Evolutionary conservation across 179 eudicot genomes (phyloP), one percentile per base, ranked within the genome.

Genomic region (Nepenthes alata): DNA sequence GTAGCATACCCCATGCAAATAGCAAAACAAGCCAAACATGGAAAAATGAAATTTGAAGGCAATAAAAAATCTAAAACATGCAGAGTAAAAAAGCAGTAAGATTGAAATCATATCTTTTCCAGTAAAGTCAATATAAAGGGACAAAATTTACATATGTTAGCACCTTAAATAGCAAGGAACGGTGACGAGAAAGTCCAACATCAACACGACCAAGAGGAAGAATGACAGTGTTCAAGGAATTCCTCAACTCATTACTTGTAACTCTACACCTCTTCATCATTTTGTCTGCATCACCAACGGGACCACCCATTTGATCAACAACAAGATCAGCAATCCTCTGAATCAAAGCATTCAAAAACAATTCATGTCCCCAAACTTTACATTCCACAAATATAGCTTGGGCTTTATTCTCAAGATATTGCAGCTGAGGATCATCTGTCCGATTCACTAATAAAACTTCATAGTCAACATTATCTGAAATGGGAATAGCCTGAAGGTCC

Each of bases 91-190:
- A 41, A 37, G 10, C 34, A 44, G 8, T 45, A 56, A 25, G 45
- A 41, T 0, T 4, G 45, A 41, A 41, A 1, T 4, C 6, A 7
- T 7, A 41, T 4, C 6, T 34, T 54, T 5, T 54, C 36, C 37
- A 34, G 35, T 13, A 47, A 72, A 58, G 54, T 10, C 4, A 50
- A 50, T 11, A 11, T 50, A 13, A 11, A 50, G 53, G 8, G 8
- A 41, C 7, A 52, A 52, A 55, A 53, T 60, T 34, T 47, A 44
- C 7, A 6, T 34, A 48, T 53, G 34, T 68, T 59, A 70, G 64
- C 64, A 91, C 98, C 98, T 93, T 93, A 71, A 93, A 91, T 37
- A 91, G 85, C 73, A 91, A 78, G 69, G 98, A 96, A 59, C 98
- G 83, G 70, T 91, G 96, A 50, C 96, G 95, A 8, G 98, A 93